phyloP scores from a whole-genome alignment of 345 rosid genomes.

The Lepidium sativum region DNA sequence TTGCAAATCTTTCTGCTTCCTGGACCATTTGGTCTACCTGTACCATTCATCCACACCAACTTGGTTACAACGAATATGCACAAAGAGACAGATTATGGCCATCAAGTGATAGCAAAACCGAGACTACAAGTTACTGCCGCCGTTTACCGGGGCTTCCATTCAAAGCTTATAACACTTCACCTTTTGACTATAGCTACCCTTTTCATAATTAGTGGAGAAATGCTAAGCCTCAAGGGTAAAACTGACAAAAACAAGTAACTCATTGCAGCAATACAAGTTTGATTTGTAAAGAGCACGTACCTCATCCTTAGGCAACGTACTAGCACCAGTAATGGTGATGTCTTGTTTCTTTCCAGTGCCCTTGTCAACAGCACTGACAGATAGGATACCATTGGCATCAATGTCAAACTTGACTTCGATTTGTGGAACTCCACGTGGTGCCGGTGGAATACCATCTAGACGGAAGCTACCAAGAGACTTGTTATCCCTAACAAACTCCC shows the following conservation, averaged over 20 bases:
- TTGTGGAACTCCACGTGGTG: slow-evolving; percentile 54
- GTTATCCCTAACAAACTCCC: too few relatives aligned
- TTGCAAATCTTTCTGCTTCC: slow-evolving; percentile 78
- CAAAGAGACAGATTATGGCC: not conserved
- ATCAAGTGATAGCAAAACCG: not conserved
- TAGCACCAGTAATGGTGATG: slow-evolving; percentile 84
- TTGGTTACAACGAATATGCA: not conserved
- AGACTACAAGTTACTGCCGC: not conserved
- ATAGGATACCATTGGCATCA: too few relatives aligned
- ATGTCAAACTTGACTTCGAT: too few relatives aligned
- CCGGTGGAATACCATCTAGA: slow-evolving; percentile 73
- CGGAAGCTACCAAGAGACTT: too few relatives aligned
- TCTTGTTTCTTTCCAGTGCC: slow-evolving; percentile 92
- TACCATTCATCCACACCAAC: slow-evolving; percentile 2
- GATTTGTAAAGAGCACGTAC: slow-evolving; percentile 22
- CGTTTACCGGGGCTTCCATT: too few relatives aligned
- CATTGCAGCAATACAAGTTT: not conserved
- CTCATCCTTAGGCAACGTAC: slow-evolving; percentile 88
- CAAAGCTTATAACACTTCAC: too few relatives aligned
- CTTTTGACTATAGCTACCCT: not conserved
- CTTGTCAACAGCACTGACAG: slow-evolving; percentile 75
- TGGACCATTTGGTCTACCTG: slow-evolving; percentile 87
- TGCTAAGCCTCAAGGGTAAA: too few relatives aligned
- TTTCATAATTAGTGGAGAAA: not conserved
- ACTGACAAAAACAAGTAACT: not conserved